Evolutionary conservation across 176 grass and related monocot genomes (phyloP).

Genomic region (Carex scoparia): DNA sequence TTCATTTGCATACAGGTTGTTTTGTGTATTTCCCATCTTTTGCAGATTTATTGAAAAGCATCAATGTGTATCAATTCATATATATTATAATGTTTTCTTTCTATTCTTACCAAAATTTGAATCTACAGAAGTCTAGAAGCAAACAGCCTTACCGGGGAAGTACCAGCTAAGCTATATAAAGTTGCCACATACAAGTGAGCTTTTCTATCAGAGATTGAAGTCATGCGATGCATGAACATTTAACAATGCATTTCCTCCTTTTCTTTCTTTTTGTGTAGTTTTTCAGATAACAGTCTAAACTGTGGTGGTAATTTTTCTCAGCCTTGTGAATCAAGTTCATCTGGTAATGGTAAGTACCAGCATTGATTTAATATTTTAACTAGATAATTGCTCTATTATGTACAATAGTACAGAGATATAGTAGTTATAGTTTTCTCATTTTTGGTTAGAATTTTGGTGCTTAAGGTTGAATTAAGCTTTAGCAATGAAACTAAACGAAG

Average conservation of each 20-base stretch:
- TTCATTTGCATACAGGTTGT: constrained; percentile 1
- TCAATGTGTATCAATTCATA: background rate
- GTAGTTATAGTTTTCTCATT: background rate
- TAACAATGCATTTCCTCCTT: background rate
- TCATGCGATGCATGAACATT: background rate
- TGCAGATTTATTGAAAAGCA: constrained; percentile 16
- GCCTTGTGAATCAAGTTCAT: constrained; percentile 13
- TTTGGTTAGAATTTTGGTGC: background rate
- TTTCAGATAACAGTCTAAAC: constrained; percentile 58
- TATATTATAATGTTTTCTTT: constrained; percentile 19
- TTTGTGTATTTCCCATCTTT: constrained; percentile 1
- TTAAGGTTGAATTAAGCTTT: background rate
- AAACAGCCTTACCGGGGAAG: constrained; percentile 52
- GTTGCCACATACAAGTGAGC: constrained; percentile 54
- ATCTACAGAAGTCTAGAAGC: constrained; percentile 60
- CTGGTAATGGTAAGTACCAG: constrained; percentile 19
- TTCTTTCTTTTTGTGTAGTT: constrained; percentile 41
- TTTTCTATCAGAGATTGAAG: constrained; percentile 14
- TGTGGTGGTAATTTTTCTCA: constrained; percentile 42
- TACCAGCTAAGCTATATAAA: constrained; percentile 49
- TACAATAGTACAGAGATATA: background rate
- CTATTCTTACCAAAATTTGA: constrained; percentile 1
- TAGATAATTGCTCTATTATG: background rate
- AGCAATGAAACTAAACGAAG: background rate
- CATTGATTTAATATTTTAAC: background rate